These are phyloP conservation scores for Sonneratia alba DNA, from an alignment of 345 rosid species.

Conservation along the genomic window DNA sequence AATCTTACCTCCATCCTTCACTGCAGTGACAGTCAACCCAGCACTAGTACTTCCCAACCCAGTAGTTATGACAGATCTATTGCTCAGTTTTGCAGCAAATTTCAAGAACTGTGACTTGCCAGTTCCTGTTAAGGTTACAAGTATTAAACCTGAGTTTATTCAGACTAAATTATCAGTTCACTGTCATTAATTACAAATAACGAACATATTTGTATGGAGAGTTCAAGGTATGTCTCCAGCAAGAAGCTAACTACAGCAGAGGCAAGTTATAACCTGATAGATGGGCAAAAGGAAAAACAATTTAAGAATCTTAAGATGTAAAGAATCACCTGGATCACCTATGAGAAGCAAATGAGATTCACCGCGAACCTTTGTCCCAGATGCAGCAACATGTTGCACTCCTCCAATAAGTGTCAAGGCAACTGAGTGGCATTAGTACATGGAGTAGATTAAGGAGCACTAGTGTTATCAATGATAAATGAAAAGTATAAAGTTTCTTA, in stretches of 20 bases:
- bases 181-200: neutral
- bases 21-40: slow-evolving; percentile 95
- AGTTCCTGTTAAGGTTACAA: slow-evolving; percentile 47
- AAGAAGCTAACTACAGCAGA: neutral
- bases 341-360: slow-evolving; percentile 94
- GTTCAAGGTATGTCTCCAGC: neutral
- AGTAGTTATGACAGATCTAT: slow-evolving; percentile 85
- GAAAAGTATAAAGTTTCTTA: neutral
- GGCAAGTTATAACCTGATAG: neutral
- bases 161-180: neutral
- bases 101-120: slow-evolving; percentile 96
- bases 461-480: neutral
- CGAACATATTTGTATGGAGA: neutral
- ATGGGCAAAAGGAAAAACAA: neutral
- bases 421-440: slow-evolving; percentile 31
- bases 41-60: slow-evolving; percentile 98
- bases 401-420: slow-evolving; percentile 92
- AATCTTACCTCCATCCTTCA: slow-evolving; percentile 77
- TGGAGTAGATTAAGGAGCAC: neutral
- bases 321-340: slow-evolving; percentile 78
- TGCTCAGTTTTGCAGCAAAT: slow-evolving; percentile 92
- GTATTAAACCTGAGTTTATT: neutral
- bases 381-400: slow-evolving; percentile 90
- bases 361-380: slow-evolving; percentile 93
- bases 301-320: neutral